Evolutionary conservation across 169 alveolate genomes (phyloP), one percentile per base, ranked within the genome.

Genomic region (Eimeria acervulina): DNA sequence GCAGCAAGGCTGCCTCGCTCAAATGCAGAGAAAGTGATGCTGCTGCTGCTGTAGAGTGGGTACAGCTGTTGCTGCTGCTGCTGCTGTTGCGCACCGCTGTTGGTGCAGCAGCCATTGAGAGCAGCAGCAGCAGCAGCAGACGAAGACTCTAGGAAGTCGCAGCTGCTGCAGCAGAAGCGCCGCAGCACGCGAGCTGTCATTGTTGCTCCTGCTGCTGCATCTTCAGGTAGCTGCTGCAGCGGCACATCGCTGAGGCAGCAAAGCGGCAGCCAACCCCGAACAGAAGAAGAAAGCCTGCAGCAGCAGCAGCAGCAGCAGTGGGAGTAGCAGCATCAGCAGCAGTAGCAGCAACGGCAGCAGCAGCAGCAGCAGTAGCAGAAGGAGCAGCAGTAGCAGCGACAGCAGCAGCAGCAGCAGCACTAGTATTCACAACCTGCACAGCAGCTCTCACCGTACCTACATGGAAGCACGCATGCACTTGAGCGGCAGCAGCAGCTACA

Each of bases 51-150:
- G 90, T 70, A 44, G 90, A 76, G 8, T 10, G 87, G 87, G 87
- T 76, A 33, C 40, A 76, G 87, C 13, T n/a, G 59, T 26, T 8
- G 87, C 87, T 76, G 87, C 87, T 76, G 61, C 61, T 76, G 87
- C 59, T 76, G 87, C 87, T 33, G 80, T n/a, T 12, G n/a, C n/a
- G 12, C 5, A 12, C 5, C 26, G 42, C 83, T n/a, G 90, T 33
- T 81, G 47, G 70, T 13, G 90, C 90, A 81, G 90, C 90, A 42
- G 63, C 90, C 90, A 26, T 8, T 23, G 13, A 81, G 70, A 26
- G 40, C 90, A 47, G 90, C 90, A 44, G 70, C 63, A n/a, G 90
- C 90, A 81, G 90, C 90, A 44, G 72, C 90, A 81, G 90, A 21
- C 17, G 47, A 42, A 12, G 90, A 44, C 44, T 81, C 90, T 17